Evolutionary conservation across 2,329 filamentous ascomycete genomes (phyloP), one percentile per base, ranked within the genome.

Genomic region (Botrytis fragariae): DNA sequence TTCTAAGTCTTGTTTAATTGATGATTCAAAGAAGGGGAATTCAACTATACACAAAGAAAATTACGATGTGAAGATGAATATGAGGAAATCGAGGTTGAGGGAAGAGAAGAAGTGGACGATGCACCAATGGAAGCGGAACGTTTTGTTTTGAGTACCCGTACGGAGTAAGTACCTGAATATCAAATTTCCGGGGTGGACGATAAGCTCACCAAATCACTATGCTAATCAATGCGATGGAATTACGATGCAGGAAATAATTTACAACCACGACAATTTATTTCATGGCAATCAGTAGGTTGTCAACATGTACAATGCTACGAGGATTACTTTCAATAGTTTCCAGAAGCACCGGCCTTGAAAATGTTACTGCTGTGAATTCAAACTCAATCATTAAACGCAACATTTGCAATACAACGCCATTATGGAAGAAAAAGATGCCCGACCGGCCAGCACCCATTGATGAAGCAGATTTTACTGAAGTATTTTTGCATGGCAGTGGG

Each of bases 401-500:
- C 45, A 75, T 80, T 62, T 71, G 71, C 3, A 71, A 68, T 29
- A 74, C 78, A 14, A 4, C 74, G 22, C 64, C 77, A 72, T 35
- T 71, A 77, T 80, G 78, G 71, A 74, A 68, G 68, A 92, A 92
- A 80, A 87, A 88, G 71, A 85, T 97, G 79, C 95, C 95, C 1
- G 91, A 94, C 9, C 90, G 94, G 6, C 91, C 92, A 22, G 88
- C 86, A 74, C 87, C 90, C 20, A 89, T 96, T 32, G 87, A 90
- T 20, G 94, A 97, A 77, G 84, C 87, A 29, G 94, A 98, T 70
- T 90, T 98, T 77, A 90, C 91, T 73, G 93, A 98, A 80, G 88
- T 87, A 60, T 98, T 97, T 83, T 87, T 99, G 74, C 97, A 96
- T 81, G 96, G 96, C 78, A 93, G 90, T 78, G 96, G 96, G 1